phyloP scores from a whole-genome alignment of 78 protist species.

The Pelomyxa schiedti region DNA sequence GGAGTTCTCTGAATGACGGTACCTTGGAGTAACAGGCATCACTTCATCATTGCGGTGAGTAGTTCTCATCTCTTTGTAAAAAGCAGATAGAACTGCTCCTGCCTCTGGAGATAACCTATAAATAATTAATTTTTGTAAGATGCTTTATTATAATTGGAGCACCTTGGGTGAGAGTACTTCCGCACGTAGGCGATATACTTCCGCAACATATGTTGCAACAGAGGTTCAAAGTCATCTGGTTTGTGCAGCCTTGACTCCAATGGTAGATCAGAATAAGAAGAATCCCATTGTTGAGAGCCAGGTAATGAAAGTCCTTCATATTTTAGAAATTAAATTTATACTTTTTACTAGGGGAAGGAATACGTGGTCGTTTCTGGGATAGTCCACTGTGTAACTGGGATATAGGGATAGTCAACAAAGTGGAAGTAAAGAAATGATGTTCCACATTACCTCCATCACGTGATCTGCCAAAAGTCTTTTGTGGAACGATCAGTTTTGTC shows the following conservation, averaged over 20 bases:
- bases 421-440: not conserved
- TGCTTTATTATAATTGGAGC: not conserved
- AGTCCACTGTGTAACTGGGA: not conserved
- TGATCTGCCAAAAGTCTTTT: too few species aligned
- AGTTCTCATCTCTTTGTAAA: slow-evolving; percentile 57
- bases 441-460: slow-evolving; percentile 58
- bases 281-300: too few species aligned
- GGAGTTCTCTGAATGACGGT: too few species aligned
- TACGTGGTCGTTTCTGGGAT: not conserved
- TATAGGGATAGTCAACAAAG: not conserved
- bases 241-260: too few species aligned
- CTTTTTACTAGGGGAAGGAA: slow-evolving; percentile 6
- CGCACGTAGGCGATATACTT: slow-evolving; percentile 92
- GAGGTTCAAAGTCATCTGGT: slow-evolving; percentile 32
- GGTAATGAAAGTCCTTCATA: not conserved
- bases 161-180: slow-evolving; percentile 60
- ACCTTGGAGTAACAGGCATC: slow-evolving; percentile 86
- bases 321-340: not conserved
- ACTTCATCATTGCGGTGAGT: not conserved
- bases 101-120: slow-evolving; percentile 58
- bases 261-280: too few species aligned
- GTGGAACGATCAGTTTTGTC: not conserved
- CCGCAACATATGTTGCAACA: slow-evolving; percentile 66
- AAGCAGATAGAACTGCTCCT: slow-evolving; percentile 36
- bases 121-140: not conserved